Conservation (phyloP, 129 eudicot species). For the Flaveria ramosissima region DNA sequence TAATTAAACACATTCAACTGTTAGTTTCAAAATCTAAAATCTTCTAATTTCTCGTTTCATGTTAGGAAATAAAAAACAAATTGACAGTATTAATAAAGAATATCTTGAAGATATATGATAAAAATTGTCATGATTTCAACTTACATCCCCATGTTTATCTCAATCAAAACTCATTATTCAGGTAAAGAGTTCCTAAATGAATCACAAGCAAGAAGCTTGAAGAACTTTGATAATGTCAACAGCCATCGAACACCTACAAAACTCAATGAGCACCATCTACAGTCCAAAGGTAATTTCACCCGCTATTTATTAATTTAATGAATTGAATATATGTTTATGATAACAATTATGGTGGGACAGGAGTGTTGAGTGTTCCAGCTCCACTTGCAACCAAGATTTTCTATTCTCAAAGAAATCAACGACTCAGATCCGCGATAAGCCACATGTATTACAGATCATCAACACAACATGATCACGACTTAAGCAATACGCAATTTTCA, state of each 20-base stretch:
- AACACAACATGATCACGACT: conserved; percentile 35
- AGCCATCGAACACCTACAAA: conserved; percentile 30
- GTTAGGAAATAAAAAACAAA: too few species aligned
- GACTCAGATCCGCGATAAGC: conserved; percentile 64
- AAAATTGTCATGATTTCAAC: too few species aligned
- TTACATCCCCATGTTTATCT: neutral
- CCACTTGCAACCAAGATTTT: conserved; percentile 82
- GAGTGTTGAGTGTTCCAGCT: conserved; percentile 50
- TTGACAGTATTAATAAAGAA: too few species aligned
- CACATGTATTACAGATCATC: conserved; percentile 53
- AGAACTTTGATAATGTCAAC: conserved; percentile 28
- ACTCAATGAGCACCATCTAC: conserved; percentile 19
- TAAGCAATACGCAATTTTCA: conserved; percentile 31
- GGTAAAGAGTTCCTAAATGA: conserved; percentile 36
- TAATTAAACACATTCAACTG: too few species aligned
- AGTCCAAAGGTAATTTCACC: conserved; percentile 39
- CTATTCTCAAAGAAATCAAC: conserved; percentile 67
- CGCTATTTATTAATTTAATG: neutral
- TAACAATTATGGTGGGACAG: conserved; percentile 17
- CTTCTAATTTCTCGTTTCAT: too few species aligned
- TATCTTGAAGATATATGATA: too few species aligned
- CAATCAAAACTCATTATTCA: conserved; percentile 22
- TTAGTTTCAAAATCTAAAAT: too few species aligned
- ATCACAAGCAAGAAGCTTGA: conserved; percentile 36
- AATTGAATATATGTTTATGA: conserved; percentile 9